phyloP scores from a whole-genome alignment of 768 basidiomycete genomes.

The Xerocomus brunneocitrinus region DNA sequence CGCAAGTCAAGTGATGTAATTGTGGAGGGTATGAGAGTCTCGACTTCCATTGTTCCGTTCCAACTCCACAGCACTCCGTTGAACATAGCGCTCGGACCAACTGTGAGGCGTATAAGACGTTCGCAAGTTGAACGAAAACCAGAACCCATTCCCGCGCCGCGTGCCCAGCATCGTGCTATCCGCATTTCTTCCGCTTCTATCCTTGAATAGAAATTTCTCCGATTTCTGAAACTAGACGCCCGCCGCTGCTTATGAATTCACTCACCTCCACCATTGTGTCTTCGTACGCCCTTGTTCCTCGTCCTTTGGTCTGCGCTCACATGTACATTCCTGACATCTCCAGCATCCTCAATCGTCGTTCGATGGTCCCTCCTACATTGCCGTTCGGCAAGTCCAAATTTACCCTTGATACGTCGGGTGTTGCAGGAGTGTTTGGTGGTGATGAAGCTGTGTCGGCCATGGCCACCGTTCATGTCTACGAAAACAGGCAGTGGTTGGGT shows the following conservation, averaged over 20 bases:
- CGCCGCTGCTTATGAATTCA: not conserved
- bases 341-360: conserved; percentile 13
- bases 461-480: conserved; percentile 34
- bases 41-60: too few relatives aligned
- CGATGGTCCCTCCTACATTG: conserved; percentile 9
- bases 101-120: not conserved
- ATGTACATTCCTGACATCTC: conserved; percentile 21
- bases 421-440: conserved; percentile 36
- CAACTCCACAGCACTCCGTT: too few relatives aligned
- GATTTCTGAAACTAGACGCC: not conserved
- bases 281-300: conserved; percentile 4
- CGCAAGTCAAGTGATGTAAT: too few relatives aligned
- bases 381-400: conserved; percentile 20
- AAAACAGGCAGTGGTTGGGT: conserved; percentile 32
- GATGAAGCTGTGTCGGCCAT: conserved; percentile 38
- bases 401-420: conserved; percentile 30
- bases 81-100: not conserved
- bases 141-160: not conserved
- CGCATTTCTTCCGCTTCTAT: not conserved
- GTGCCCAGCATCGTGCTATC: not conserved
- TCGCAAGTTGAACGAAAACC: not conserved
- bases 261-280: not conserved
- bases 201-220: conserved; percentile 4
- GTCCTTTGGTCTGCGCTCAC: conserved; percentile 4
- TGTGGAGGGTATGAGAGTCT: too few relatives aligned